Conservation (phyloP, 2,329 filamentous ascomycete species). For the Venturia carpophila region DNA sequence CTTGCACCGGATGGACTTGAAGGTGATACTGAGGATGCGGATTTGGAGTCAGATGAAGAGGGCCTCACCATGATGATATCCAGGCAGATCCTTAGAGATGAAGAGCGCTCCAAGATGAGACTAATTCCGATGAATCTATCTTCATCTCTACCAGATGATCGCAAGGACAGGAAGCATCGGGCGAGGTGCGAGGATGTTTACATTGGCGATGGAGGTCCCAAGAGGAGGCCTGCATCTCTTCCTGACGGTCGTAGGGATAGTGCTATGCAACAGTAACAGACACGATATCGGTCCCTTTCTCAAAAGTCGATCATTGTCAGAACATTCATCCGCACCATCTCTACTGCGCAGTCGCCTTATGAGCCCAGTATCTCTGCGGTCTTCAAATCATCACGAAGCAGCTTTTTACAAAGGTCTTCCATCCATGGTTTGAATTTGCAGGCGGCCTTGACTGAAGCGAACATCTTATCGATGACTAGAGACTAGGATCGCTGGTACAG, state of each 20-base stretch:
- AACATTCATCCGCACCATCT: no score
- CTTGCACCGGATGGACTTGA: neutral
- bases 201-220: neutral
- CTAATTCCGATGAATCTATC: neutral
- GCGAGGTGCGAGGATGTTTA: neutral
- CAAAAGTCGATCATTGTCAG: no score
- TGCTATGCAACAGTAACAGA: neutral
- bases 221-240: neutral
- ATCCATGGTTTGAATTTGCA: no score
- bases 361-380: no score
- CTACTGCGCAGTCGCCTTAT: no score
- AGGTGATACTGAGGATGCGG: neutral
- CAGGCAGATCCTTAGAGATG: neutral
- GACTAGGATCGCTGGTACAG: no score
- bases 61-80: neutral
- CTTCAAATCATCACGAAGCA: no score
- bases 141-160: neutral
- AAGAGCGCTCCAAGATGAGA: neutral
- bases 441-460: no score
- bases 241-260: neutral
- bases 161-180: neutral
- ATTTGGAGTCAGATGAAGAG: conserved; percentile 3
- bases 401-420: no score
- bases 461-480: no score
- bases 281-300: neutral